A percentile compares a stretch with the other conserved stretches of the same genome.
Evolutionary conservation across 495 filamentous ascomycete species (phyloP).

Genomic region (Sporormia fimetaria): DNA sequence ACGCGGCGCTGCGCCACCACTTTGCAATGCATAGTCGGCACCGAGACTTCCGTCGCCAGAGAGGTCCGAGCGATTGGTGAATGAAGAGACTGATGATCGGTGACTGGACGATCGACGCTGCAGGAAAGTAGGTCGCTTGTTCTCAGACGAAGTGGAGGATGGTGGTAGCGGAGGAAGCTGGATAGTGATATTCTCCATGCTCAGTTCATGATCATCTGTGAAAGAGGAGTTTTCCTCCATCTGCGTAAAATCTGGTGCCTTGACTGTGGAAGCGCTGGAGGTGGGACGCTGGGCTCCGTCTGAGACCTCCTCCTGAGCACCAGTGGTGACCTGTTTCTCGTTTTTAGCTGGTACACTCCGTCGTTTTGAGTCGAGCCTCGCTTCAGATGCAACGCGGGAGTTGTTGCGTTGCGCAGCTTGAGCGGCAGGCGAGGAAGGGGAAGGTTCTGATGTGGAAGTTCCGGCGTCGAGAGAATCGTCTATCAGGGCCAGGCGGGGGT

Average conservation of each 20-base stretch:
- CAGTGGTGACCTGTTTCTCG: constrained; percentile 23
- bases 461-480: constrained; percentile 31
- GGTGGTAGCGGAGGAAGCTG: constrained; percentile 12
- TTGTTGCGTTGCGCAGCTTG: constrained; percentile 31
- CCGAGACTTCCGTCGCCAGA: constrained; percentile 53
- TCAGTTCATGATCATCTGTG: constrained; percentile 20
- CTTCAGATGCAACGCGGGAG: constrained; percentile 17
- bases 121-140: constrained; percentile 57
- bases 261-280: constrained; percentile 26
- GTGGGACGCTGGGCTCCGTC: constrained; percentile 22
- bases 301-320: constrained; percentile 5
- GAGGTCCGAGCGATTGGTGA: constrained; percentile 47
- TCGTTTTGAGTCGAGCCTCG: background rate
- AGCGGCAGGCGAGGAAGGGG: constrained; percentile 34
- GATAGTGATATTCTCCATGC: constrained; percentile 19
- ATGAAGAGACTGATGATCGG: constrained; percentile 66
- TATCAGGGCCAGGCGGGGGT: constrained; percentile 15
- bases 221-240: constrained; percentile 16
- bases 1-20: constrained; percentile 59
- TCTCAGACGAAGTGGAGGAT: constrained; percentile 25
- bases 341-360: constrained; percentile 17
- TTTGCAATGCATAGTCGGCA: constrained; percentile 78
- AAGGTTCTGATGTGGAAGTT: constrained; percentile 41
- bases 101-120: constrained; percentile 63
- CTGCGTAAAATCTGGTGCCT: constrained; percentile 20